Conservation (phyloP, 2,329 filamentous ascomycete species). For the Xenosphaeropsis pyriputrescens region DNA sequence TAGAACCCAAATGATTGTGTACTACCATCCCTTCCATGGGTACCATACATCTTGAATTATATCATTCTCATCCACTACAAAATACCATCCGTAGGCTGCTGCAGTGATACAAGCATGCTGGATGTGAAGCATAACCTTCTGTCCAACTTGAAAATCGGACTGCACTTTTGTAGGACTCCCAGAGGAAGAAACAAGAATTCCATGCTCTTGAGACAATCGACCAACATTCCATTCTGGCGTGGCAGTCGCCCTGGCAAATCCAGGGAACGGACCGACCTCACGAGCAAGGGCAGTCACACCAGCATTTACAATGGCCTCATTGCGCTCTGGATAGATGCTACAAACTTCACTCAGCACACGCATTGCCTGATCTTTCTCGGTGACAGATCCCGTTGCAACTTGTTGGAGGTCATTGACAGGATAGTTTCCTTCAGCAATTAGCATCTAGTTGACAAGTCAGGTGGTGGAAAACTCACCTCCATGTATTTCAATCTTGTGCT, state of each 20-base stretch:
- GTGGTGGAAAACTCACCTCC: slow-evolving; percentile 10
- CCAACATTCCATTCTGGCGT: slow-evolving; percentile 18
- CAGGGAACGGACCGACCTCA: slow-evolving; percentile 16
- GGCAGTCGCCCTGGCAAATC: slow-evolving; percentile 14
- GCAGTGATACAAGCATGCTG: slow-evolving; percentile 24
- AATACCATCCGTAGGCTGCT: slow-evolving; percentile 20
- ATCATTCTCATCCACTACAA: slow-evolving; percentile 20
- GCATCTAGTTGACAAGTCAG: slow-evolving; percentile 17
- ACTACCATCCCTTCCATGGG: slow-evolving; percentile 22
- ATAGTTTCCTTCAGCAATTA: slow-evolving; percentile 16
- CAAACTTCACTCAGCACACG: slow-evolving; percentile 21
- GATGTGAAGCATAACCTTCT: slow-evolving; percentile 17
- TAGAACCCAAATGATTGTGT: too few relatives aligned
- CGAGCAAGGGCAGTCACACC: slow-evolving; percentile 21
- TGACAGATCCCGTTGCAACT: slow-evolving; percentile 20
- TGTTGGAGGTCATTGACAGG: slow-evolving; percentile 24
- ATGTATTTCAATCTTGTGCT: not conserved
- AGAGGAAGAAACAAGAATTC: slow-evolving; percentile 15
- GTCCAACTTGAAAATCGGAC: slow-evolving; percentile 18
- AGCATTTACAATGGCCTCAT: slow-evolving; percentile 23
- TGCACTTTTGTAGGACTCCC: slow-evolving; percentile 6
- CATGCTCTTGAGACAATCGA: slow-evolving; percentile 23
- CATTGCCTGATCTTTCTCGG: slow-evolving; percentile 15
- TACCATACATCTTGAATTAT: slow-evolving; percentile 20
- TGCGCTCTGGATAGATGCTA: slow-evolving; percentile 22